Percentiles rank a stretch among this genome's conserved stretches.
Conservation (phyloP, 2,329 filamentous ascomycete genomes). For the Aspergillus tamarii region DNA sequence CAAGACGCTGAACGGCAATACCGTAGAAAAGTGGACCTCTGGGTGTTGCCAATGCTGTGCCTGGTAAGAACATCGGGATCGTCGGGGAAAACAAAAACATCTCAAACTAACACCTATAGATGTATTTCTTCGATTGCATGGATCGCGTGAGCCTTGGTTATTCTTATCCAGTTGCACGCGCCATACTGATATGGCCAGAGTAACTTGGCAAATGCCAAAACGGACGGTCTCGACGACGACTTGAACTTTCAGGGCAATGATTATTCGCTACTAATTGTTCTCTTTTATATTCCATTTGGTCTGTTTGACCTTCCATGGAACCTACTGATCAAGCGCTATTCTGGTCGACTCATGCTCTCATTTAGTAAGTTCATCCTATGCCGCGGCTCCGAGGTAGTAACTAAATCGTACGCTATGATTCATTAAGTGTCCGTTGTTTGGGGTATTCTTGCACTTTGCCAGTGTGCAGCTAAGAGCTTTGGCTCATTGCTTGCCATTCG, state of each 20-base stretch:
- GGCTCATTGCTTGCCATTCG: slow-evolving; percentile 54
- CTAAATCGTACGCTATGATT: not conserved
- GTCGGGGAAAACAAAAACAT: not conserved
- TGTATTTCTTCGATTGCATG: slow-evolving; percentile 43
- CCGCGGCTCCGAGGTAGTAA: not conserved
- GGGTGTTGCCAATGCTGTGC: not conserved
- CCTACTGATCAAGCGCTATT: slow-evolving; percentile 43
- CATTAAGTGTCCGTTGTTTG: slow-evolving; percentile 31
- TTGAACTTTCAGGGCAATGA: slow-evolving; percentile 39
- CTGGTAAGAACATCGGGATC: not conserved
- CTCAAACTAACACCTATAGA: slow-evolving; percentile 31
- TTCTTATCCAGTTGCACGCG: slow-evolving; percentile 5
- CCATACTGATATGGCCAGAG: slow-evolving; percentile 32
- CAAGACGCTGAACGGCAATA: not conserved
- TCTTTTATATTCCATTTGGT: slow-evolving; percentile 57
- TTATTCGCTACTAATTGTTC: slow-evolving; percentile 41
- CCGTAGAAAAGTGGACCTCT: not conserved
- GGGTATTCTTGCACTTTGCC: slow-evolving; percentile 44
- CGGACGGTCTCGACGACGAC: slow-evolving; percentile 52
- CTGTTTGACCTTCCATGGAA: slow-evolving; percentile 54
- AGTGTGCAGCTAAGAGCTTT: slow-evolving; percentile 55
- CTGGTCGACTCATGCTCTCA: slow-evolving; percentile 47
- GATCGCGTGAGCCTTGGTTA: slow-evolving; percentile 27
- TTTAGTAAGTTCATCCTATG: slow-evolving; percentile 18
- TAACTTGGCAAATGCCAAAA: slow-evolving; percentile 52